Base-by-base conservation (phyloP, 2,329 filamentous ascomycete genomes). In the Sarocladium brachiariae region DNA sequence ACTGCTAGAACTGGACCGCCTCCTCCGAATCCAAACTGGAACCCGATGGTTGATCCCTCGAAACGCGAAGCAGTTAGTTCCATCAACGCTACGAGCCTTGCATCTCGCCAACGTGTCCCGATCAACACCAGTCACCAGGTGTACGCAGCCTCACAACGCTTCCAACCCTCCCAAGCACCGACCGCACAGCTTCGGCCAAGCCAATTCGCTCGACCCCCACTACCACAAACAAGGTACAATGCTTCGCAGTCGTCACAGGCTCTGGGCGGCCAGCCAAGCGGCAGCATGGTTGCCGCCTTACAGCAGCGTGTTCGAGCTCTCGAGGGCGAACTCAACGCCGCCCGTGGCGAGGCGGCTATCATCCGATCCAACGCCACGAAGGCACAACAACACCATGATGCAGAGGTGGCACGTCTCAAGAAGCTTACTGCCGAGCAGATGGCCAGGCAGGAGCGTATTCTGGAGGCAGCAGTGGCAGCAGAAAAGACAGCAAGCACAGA, bases 301-400 rank as follows among this genome's bases (percentile, higher is more conserved):
- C 76, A 80, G 56, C 74, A 77, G 25, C 73, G 77, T 33, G 65
- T 83, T 30, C 66, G 68, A 7, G 69, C 73, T 2, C 69, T 84
- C 2, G 74, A 79, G 56, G 68, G 75, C 5, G 78, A 82, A 47
- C 73, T 85, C 14, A 74, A 73, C 50, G 75, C 77, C 2, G 86
- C 87, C 57, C 72, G 79, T 16, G 88, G 88, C 47, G 87, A 91
- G 63, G 82, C 83, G 24, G 77, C 85, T 48, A 89, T 91, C 53
- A 74, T 91, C n/a, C 80, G 88, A 30, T 78, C 79, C 53, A 88
- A 87, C 53, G 75, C 81, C 35, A 78, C 84, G 47, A 84, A 81
- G 58, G 70, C 75, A 0, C 71, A 74, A 14, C 78, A 80, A 49
- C 77, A 83, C 43, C 80, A 85, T 59, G 81, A 87, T 47, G 74